Evolutionary conservation across 768 basidiomycete genomes (phyloP).

Genomic region (Mycena amicta): DNA sequence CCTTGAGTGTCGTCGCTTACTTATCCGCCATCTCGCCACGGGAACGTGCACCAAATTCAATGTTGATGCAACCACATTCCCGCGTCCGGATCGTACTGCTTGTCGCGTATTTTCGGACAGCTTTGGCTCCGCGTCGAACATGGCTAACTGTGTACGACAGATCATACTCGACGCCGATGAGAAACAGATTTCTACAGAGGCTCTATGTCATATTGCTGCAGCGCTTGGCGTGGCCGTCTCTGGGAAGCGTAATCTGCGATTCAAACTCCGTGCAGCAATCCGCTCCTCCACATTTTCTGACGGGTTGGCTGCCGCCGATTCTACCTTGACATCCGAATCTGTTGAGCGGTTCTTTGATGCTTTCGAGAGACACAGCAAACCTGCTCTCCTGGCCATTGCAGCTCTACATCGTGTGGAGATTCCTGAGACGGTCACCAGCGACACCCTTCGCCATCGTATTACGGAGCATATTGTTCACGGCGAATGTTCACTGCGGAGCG

Average conservation of each 20-base stretch:
- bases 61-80: not conserved
- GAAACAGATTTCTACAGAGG: slow-evolving; percentile 3
- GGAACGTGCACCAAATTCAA: not conserved
- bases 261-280: slow-evolving; percentile 3
- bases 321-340: not conserved
- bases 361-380: slow-evolving; percentile 1
- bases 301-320: not conserved
- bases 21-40: slow-evolving; percentile 1
- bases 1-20: slow-evolving; percentile 2
- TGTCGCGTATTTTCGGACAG: not conserved
- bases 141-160: not conserved
- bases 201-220: slow-evolving; percentile 4
- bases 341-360: slow-evolving; percentile 4
- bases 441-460: not conserved
- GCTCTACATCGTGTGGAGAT: slow-evolving; percentile 4
- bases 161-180: slow-evolving; percentile 4
- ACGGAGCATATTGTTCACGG: slow-evolving; percentile 2
- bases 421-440: not conserved
- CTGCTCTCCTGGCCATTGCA: slow-evolving; percentile 1
- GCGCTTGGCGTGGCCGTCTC: slow-evolving; percentile 1
- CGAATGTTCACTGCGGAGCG: not conserved
- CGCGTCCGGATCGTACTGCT: not conserved
- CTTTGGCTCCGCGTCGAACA: not conserved
- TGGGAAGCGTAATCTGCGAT: not conserved
- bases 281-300: not conserved